Percentiles rank a stretch among this genome's conserved stretches.
phyloP scores from a whole-genome alignment of 2,329 filamentous ascomycete species.

The Trichoderma sp. region DNA sequence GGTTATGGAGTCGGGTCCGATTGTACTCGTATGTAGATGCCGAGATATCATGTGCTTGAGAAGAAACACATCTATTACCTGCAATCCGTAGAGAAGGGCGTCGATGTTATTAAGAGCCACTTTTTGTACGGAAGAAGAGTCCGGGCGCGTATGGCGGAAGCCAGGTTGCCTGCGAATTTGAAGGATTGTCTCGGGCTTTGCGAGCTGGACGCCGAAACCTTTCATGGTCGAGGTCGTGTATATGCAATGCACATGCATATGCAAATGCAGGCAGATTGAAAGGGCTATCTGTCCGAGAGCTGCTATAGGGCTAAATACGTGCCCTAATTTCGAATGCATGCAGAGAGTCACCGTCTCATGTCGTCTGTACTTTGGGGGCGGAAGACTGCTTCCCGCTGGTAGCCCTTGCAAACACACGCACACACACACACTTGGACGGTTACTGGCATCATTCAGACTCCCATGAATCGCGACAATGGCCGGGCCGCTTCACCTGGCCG shows the following conservation, averaged over 20 bases:
- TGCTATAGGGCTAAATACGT: neutral
- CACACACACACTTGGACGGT: neutral
- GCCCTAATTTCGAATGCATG: neutral
- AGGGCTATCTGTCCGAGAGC: neutral
- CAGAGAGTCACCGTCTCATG: neutral
- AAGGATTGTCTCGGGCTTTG: slow-evolving; percentile 8
- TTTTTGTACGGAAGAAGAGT: neutral
- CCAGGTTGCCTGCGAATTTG: neutral
- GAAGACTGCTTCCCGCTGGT: neutral
- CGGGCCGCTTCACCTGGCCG: slow-evolving; percentile 8
- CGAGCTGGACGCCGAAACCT: slow-evolving; percentile 5
- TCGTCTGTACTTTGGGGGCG: neutral
- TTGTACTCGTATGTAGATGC: neutral
- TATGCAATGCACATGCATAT: neutral
- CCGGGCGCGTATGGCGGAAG: neutral
- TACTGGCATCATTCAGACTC: neutral
- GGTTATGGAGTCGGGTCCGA: neutral
- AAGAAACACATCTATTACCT: neutral
- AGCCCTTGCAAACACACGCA: neutral
- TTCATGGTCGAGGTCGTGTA: neutral
- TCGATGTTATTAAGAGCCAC: neutral
- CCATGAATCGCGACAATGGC: neutral
- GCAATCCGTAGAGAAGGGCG: neutral
- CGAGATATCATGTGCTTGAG: neutral
- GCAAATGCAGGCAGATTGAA: neutral